Evolutionary conservation across 768 basidiomycete genomes (phyloP).

Genomic region (Mycena rosella): DNA sequence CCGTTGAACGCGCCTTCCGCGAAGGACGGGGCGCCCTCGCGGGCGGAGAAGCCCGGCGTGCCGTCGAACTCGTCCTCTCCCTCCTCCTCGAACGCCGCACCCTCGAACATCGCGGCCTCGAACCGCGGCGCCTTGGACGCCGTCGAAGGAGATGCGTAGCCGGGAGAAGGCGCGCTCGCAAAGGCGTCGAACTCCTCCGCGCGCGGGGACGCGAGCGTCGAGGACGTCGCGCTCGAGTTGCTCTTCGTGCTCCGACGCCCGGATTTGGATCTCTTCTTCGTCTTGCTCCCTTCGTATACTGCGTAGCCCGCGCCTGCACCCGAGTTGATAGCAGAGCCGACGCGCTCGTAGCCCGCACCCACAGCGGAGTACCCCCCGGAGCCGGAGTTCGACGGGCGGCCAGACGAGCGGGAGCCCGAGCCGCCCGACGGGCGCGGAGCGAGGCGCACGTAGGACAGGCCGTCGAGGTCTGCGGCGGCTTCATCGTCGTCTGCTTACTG

Average conservation of each 20-base stretch:
- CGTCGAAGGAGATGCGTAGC: background rate
- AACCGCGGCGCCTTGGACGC: background rate
- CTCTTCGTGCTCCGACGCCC: too few relatives aligned
- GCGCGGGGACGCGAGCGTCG: constrained; percentile 19
- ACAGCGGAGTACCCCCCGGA: background rate
- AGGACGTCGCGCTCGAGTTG: constrained; percentile 15
- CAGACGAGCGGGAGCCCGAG: background rate
- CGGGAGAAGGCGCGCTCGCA: background rate
- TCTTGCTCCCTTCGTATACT: background rate
- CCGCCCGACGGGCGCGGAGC: background rate
- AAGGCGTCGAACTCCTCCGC: background rate
- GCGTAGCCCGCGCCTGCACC: too few relatives aligned
- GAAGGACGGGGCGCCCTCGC: too few relatives aligned
- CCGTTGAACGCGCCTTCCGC: background rate
- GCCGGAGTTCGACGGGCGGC: background rate
- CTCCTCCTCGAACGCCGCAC: background rate
- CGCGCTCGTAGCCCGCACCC: background rate
- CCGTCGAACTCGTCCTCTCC: background rate
- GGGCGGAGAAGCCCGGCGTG: background rate
- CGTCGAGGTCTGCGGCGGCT: constrained; percentile 20
- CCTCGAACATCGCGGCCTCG: background rate
- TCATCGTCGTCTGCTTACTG: constrained; percentile 17
- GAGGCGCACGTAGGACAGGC: constrained; percentile 2
- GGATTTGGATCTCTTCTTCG: background rate
- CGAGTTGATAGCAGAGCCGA: background rate